Percentiles rank a stretch among this genome's conserved stretches.
These are phyloP conservation scores for Asterionellopsis glacialis DNA, from an alignment of 108 stramenopile species.

Conservation along the genomic window DNA sequence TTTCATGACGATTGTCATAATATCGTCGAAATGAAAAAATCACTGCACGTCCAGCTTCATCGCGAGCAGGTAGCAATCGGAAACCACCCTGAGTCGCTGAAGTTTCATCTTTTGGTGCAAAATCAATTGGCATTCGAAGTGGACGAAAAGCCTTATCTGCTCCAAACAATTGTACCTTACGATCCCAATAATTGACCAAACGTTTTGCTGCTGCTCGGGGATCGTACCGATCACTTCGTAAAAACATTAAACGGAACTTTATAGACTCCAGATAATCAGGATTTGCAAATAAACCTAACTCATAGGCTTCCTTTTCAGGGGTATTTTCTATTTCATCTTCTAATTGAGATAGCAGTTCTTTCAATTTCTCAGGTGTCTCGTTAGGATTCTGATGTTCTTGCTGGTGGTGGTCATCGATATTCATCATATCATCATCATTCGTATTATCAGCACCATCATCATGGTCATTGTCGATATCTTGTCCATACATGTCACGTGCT, in stretches of 20 bases:
- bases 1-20: too few relatives aligned
- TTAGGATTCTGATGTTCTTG: too few relatives aligned
- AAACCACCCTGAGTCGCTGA: background rate
- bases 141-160: background rate
- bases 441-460: too few relatives aligned
- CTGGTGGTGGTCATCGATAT: too few relatives aligned
- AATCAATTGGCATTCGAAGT: background rate
- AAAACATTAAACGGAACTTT: conserved; percentile 16
- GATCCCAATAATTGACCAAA: conserved; percentile 10
- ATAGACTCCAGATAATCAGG: conserved; percentile 4
- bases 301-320: conserved; percentile 11
- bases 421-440: too few relatives aligned
- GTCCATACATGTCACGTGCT: too few relatives aligned
- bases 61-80: conserved; percentile 21
- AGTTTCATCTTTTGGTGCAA: conserved; percentile 5
- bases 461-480: too few relatives aligned
- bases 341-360: background rate
- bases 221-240: conserved; percentile 17
- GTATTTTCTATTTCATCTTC: conserved; percentile 6
- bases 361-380: conserved; percentile 9
- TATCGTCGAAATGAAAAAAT: background rate
- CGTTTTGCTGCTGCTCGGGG: conserved; percentile 13
- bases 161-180: conserved; percentile 17
- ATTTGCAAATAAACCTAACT: conserved; percentile 1
- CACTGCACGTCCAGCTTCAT: conserved; percentile 23